Evolutionary conservation across 805 yeast genomes (phyloP), one percentile per base, ranked within the genome.

Genomic region (Candida lessepsii): DNA sequence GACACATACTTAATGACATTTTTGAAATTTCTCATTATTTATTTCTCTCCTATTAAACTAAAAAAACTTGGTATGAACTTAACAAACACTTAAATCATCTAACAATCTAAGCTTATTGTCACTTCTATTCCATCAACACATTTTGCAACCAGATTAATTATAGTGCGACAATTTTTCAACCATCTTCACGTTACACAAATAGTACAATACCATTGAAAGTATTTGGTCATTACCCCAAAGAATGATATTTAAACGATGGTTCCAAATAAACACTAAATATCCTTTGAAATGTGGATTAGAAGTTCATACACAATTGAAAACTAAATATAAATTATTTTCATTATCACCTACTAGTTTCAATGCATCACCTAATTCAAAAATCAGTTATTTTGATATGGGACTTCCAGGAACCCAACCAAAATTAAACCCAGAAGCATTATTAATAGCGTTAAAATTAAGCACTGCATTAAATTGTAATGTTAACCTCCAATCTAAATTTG

Each of bases 391-490:
- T 54, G 99, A 93, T 62, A 75, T 83, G 9, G 86, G 91, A 6
- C 58, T 93, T 18, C 99, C 99, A 0, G 99, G 99, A 2, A 81
- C 97, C 0, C 95, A 86, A 57, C 99, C 99, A 0, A 67, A 52
- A 30, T 60, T 93, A 35, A 91, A 90, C 56, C 76, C 78, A 14
- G 84, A 88, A 50, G 90, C 90, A 1, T 56, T 91, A 3, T 52
- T 77, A 1, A 72, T 76, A 24, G 95, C 96, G 0, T 53, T 88
- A 29, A 78, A 78, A 50, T 78, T 95, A 1, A 90, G 95, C 0
- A 59, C 75, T 2, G 86, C 93, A 0, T 60, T 90, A 38, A 71
- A 82, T 24, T 76, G 87, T 43, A 56, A 68, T 0, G 71, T 93
- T 11, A 76, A 76, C 42, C 48, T 60, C 0, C 47, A 54, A 6